These are phyloP conservation scores for Phytophthora citrophthora DNA, from an alignment of 352 stramenopile species.

Conservation along the genomic window DNA sequence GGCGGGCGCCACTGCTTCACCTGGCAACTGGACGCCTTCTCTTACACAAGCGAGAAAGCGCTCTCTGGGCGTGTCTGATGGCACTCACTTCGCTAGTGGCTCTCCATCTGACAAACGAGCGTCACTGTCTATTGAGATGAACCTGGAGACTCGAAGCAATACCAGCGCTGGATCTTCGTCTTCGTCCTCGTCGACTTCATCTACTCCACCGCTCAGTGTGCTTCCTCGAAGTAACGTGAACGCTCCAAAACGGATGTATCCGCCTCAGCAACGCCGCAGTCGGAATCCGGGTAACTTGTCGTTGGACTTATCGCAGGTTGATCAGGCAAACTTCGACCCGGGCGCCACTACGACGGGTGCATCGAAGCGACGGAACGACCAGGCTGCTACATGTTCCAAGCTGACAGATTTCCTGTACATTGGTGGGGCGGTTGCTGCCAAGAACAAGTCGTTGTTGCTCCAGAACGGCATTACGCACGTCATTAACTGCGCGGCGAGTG, in stretches of 20 bases:
- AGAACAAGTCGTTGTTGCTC: conserved; percentile 73
- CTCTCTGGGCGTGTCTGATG: conserved; percentile 32
- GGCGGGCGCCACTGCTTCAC: conserved; percentile 18
- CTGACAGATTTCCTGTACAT: conserved; percentile 91
- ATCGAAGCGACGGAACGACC: conserved; percentile 52
- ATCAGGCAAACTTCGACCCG: conserved; percentile 43
- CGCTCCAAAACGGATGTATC: conserved; percentile 50
- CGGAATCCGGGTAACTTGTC: conserved; percentile 86
- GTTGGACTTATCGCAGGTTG: conserved; percentile 82
- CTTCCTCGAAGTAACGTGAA: conserved; percentile 28
- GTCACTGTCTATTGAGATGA: conserved; percentile 42
- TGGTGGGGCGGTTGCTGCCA: conserved; percentile 77
- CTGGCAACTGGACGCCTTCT: conserved; percentile 27
- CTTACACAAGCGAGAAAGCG: conserved; percentile 38
- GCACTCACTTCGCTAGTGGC: conserved; percentile 29
- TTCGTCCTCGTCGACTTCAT: conserved; percentile 31
- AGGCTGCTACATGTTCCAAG: conserved; percentile 76
- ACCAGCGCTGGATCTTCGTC: conserved; percentile 11
- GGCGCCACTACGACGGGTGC: conserved; percentile 19
- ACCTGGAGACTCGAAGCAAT: conserved; percentile 33
- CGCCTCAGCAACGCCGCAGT: conserved; percentile 55
- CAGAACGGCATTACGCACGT: conserved; percentile 88
- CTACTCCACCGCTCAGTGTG: conserved; percentile 12
- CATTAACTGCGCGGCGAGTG: conserved; percentile 87
- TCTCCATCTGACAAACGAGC: conserved; percentile 31